Evolutionary conservation across 306 rosid species (phyloP), one percentile per base, ranked within the genome.

Genomic region (Acacia crassicarpa): DNA sequence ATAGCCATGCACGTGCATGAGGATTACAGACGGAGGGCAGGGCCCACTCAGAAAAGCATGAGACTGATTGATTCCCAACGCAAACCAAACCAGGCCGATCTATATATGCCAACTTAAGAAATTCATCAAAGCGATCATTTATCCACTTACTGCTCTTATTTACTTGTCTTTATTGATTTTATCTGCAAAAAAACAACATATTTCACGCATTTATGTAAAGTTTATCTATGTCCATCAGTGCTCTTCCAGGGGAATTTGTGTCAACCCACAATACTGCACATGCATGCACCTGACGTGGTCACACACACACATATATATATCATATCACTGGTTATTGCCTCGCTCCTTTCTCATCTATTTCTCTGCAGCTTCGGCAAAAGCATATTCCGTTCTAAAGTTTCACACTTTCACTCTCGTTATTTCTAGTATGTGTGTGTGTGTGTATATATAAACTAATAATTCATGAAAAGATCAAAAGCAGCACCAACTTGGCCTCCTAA

Each of bases 1-100:
- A 53, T 76, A 76, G 83, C 40, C 86, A 87, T 87, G 90, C 90
- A 87, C 90, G 90, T 87, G 88, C 86, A 87, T 79, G 88, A 87
- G 90, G 79, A 78, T 84, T 75, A 84, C 80, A 69, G 6, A 84
- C 74, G 17, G 38, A 4, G 1, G 38, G 14, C 8, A 14, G 32
- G 12, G 6, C 20, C 22, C 65, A 58, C 32, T 6, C 27, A 58
- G 22, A 58, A 58, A 58, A 58, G 65, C 32, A 58, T 22, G 27
- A 58, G 32, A 3, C 32, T 22, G 49, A 67, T 73, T 67, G 46
- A 67, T 84, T 69, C 74, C 76, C 84, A 61, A n/a, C 35, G 22
- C 73, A 56, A 74, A 77, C 79, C 49, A 15, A 61, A 17, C 14
- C 66, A 30, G 22, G 43, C n/a, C 20, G 53, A 46, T 46, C 13